A percentile compares a stretch with the other conserved stretches of the same genome.
phyloP scores from a whole-genome alignment of 192 early-diverging fungal genomes.

The Mortierella alpina region DNA sequence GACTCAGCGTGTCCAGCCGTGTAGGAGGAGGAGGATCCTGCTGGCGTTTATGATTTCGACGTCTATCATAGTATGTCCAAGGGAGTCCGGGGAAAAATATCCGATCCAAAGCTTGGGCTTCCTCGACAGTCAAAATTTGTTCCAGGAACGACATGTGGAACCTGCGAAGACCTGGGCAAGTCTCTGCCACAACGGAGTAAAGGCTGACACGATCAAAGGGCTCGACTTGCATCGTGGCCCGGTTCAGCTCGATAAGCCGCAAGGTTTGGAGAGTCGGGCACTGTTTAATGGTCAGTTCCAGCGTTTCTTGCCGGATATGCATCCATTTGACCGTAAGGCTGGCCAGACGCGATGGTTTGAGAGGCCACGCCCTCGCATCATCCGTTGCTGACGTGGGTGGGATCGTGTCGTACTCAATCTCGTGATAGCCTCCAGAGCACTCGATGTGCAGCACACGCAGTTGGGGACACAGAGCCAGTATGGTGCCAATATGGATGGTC shows the following conservation, averaged over 20 bases:
- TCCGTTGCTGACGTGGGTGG: neutral
- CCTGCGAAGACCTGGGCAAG: neutral
- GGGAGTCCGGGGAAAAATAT: too few relatives aligned
- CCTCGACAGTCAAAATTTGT: neutral
- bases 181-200: neutral
- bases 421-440: neutral
- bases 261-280: neutral
- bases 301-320: neutral
- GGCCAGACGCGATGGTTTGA: neutral
- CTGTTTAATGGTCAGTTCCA: neutral
- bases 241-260: neutral
- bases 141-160: constrained; percentile 8
- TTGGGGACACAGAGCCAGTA: constrained; percentile 1
- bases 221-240: neutral
- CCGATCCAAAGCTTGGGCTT: too few relatives aligned
- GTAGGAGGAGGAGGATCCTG: too few relatives aligned
- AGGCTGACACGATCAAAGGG: neutral
- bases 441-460: constrained; percentile 4
- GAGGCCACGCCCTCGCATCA: neutral
- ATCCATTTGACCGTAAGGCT: constrained; percentile 8
- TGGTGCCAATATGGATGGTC: constrained; percentile 3
- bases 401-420: constrained; percentile 1
- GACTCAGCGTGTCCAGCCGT: too few relatives aligned
- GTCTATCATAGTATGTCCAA: too few relatives aligned
- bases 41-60: too few relatives aligned